These are phyloP conservation scores for Comarum palustre DNA, from an alignment of 306 rosid genomes.

Conservation along the genomic window DNA sequence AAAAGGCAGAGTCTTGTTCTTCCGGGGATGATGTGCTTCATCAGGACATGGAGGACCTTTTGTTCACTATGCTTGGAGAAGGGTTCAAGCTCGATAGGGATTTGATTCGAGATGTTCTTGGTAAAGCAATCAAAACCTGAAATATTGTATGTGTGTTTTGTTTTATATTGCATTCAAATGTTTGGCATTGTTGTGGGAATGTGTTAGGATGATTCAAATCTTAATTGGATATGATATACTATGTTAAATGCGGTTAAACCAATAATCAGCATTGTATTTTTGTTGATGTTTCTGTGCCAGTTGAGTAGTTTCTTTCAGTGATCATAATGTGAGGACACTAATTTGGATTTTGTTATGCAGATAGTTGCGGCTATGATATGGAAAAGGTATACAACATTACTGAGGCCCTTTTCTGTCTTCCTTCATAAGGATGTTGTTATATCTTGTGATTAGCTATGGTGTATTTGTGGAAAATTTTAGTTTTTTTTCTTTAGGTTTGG, in stretches of 20 bases:
- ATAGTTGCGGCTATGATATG: slow-evolving; percentile 69
- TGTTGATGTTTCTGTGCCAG: background rate
- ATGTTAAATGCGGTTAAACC: too few species aligned
- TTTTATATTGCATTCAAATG: background rate
- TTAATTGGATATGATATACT: background rate
- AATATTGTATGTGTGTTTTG: background rate
- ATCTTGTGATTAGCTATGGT: background rate
- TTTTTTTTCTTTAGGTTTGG: background rate
- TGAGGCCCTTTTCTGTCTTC: background rate
- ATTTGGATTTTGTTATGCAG: slow-evolving; percentile 54
- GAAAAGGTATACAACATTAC: slow-evolving; percentile 53
- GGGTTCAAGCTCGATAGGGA: slow-evolving; percentile 68
- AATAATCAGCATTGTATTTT: background rate
- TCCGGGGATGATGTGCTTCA: slow-evolving; percentile 36
- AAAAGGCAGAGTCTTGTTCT: slow-evolving; percentile 28
- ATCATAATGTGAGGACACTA: slow-evolving; percentile 19
- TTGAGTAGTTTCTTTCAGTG: background rate
- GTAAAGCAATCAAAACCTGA: slow-evolving; percentile 31
- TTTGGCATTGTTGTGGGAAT: background rate
- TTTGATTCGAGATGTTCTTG: slow-evolving; percentile 66
- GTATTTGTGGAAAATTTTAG: background rate
- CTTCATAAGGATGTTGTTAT: background rate
- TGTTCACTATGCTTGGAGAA: slow-evolving; percentile 73
- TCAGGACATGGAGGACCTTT: slow-evolving; percentile 69
- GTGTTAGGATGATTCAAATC: background rate